phyloP scores from a whole-genome alignment of 139 green algal species.

The Coelastrella sp. region DNA sequence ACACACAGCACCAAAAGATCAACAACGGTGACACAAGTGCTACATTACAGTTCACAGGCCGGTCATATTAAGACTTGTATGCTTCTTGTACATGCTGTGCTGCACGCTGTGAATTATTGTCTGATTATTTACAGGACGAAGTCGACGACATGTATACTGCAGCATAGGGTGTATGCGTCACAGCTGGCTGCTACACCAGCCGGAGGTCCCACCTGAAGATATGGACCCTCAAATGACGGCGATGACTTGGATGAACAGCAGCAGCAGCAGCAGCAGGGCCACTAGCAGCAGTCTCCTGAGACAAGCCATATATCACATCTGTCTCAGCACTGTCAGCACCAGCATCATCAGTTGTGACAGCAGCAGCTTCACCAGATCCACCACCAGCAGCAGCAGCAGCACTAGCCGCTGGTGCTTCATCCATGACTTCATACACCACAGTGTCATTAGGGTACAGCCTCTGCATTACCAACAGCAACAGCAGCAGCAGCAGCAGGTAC shows the following conservation, averaged over 20 bases:
- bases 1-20: no score
- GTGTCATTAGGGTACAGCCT: conserved; percentile 34
- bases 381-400: not conserved
- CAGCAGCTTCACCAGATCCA: not conserved
- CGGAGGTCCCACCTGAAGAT: conserved; percentile 14
- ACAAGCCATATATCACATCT: no score
- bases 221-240: conserved; percentile 14
- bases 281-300: not conserved
- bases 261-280: not conserved
- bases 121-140: not conserved
- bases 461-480: conserved; percentile 7
- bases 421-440: conserved; percentile 12
- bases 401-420: not conserved
- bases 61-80: no score
- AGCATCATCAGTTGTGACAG: not conserved
- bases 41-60: no score
- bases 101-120: not conserved
- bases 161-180: not conserved
- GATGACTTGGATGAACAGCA: not conserved
- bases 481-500: not conserved
- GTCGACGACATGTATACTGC: not conserved
- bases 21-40: not conserved
- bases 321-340: not conserved
- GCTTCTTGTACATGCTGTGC: not conserved
- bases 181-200: not conserved